Percentiles rank a stretch among this genome's conserved stretches.
phyloP scores from a whole-genome alignment of 306 rosid species.

The Ammopiptanthus mongolicus region DNA sequence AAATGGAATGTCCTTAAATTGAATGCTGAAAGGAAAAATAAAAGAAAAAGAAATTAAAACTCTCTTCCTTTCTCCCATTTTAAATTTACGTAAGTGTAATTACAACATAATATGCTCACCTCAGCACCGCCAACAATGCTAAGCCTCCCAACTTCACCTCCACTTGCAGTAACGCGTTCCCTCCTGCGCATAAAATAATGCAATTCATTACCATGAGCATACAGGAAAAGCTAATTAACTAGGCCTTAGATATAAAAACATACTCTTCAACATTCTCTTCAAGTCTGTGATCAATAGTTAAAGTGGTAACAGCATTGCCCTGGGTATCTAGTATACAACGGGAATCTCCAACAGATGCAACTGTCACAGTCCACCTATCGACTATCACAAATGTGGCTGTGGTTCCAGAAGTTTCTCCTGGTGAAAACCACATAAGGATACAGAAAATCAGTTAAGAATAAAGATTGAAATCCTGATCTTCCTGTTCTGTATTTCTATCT shows the following conservation, averaged over 20 bases:
- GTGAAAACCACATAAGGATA: conserved; percentile 8
- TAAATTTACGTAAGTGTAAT: neutral
- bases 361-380: conserved; percentile 98
- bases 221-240: neutral
- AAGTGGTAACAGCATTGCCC: conserved; percentile 72
- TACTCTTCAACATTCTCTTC: conserved; percentile 96
- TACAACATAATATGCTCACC: conserved; percentile 42
- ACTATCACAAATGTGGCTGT: conserved; percentile 91
- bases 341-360: conserved; percentile 96
- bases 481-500: conserved; percentile 39
- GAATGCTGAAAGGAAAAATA: neutral
- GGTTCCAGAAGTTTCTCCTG: conserved; percentile 98
- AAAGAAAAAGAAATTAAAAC: neutral
- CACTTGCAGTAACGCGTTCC: conserved; percentile 92
- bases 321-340: conserved; percentile 92
- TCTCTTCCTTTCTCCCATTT: neutral
- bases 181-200: conserved; percentile 47
- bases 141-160: conserved; percentile 97
- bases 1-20: neutral
- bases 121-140: conserved; percentile 91
- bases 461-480: conserved; percentile 21
- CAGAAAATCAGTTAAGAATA: conserved; percentile 10
- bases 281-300: conserved; percentile 93
- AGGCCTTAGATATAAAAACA: conserved; percentile 12
- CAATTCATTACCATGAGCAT: conserved; percentile 7